phyloP scores from a whole-genome alignment of 331 rosid species.

The Pyrus hybrid region DNA sequence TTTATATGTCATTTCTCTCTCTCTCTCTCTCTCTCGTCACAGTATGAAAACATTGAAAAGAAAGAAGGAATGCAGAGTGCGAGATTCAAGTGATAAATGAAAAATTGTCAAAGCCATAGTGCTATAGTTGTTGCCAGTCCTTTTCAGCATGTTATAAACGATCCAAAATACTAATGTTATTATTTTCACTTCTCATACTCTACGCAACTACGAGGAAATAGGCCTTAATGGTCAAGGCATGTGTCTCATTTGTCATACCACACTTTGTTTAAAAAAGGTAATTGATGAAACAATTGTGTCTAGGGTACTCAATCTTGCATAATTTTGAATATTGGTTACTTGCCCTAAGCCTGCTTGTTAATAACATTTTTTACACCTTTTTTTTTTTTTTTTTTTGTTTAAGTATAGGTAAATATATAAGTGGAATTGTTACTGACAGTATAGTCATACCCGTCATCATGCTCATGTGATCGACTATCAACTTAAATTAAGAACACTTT shows the following conservation, averaged over 20 bases:
- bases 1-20: background rate
- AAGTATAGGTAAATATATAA: no score
- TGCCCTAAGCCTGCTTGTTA: background rate
- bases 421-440: no score
- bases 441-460: no score
- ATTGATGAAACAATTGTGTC: background rate
- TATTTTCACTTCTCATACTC: background rate
- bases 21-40: background rate
- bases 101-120: background rate
- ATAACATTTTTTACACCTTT: no score
- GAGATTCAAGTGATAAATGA: background rate
- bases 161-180: background rate
- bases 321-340: background rate
- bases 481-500: no score
- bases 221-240: background rate
- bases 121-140: background rate
- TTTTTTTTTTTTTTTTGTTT: no score
- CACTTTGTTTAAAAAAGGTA: background rate
- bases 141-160: background rate
- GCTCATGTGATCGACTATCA: no score
- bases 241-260: background rate
- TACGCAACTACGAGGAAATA: background rate
- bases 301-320: background rate
- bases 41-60: background rate
- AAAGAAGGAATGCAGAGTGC: background rate